These are phyloP conservation scores for Quercus cerris DNA, from an alignment of 306 rosid species.

Conservation along the genomic window DNA sequence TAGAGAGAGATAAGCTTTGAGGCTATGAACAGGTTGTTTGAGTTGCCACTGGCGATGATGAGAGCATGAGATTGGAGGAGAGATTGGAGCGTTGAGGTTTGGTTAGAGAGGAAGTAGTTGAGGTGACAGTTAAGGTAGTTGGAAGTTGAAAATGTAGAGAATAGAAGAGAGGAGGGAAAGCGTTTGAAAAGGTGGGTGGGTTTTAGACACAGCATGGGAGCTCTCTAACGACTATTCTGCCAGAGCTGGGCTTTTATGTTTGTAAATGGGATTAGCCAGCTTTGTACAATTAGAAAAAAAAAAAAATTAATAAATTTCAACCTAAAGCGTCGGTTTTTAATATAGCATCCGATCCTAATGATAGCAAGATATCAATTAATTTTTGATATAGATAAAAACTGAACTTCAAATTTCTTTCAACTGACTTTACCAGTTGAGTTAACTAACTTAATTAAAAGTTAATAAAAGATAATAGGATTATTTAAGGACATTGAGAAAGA, in stretches of 20 bases:
- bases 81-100: constrained; percentile 32
- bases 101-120: constrained; percentile 39
- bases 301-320: too few relatives aligned
- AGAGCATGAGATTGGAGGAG: constrained; percentile 60
- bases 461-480: too few relatives aligned
- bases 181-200: constrained; percentile 6
- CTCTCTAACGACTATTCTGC: neutral
- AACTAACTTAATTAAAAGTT: too few relatives aligned
- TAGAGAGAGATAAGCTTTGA: constrained; percentile 72
- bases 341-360: accelerated
- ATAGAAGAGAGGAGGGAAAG: constrained; percentile 15
- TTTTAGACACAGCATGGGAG: constrained; percentile 8
- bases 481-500: too few relatives aligned
- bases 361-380: accelerated
- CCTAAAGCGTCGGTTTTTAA: accelerated
- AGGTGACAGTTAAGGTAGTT: constrained; percentile 23
- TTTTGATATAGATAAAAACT: accelerated
- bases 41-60: constrained; percentile 64
- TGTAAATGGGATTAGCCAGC: neutral
- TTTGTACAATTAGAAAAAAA: too few relatives aligned
- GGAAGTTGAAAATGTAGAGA: constrained; percentile 11
- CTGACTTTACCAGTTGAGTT: accelerated
- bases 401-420: accelerated
- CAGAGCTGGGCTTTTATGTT: neutral
- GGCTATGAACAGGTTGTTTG: constrained; percentile 62